phyloP scores from a whole-genome alignment of 2,329 filamentous ascomycete species.

The Didymella pomorum region DNA sequence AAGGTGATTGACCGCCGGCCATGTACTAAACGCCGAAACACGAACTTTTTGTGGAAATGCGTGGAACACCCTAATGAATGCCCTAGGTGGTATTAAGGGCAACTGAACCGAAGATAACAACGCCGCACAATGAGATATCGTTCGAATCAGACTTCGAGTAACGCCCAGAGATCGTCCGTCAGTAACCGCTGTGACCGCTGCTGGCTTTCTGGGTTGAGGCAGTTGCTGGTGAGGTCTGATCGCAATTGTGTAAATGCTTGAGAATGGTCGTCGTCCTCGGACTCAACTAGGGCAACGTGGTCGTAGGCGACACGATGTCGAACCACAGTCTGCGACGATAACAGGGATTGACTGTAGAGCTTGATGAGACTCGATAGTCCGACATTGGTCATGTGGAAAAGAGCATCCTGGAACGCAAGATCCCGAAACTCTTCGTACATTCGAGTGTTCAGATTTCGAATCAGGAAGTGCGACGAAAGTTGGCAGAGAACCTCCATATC shows the following conservation, averaged over 20 bases:
- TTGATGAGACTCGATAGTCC: slow-evolving; percentile 70
- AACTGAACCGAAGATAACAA: slow-evolving; percentile 30
- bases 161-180: slow-evolving; percentile 59
- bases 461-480: slow-evolving; percentile 78
- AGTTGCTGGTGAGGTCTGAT: slow-evolving; percentile 62
- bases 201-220: slow-evolving; percentile 63
- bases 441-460: slow-evolving; percentile 74
- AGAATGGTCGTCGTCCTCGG: slow-evolving; percentile 54
- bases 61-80: slow-evolving; percentile 29
- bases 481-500: slow-evolving; percentile 74
- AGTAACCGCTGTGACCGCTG: slow-evolving; percentile 64
- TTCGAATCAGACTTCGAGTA: slow-evolving; percentile 56
- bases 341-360: slow-evolving; percentile 69
- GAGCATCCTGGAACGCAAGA: slow-evolving; percentile 70
- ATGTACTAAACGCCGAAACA: slow-evolving; percentile 44
- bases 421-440: slow-evolving; percentile 80
- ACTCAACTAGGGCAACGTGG: slow-evolving; percentile 63
- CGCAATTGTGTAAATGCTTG: slow-evolving; percentile 62
- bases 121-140: slow-evolving; percentile 19
- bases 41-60: slow-evolving; percentile 44
- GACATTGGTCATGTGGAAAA: slow-evolving; percentile 58
- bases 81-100: slow-evolving; percentile 31
- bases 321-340: slow-evolving; percentile 58
- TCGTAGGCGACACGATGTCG: slow-evolving; percentile 63
- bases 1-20: slow-evolving; percentile 34